Evolutionary conservation across 2,329 filamentous ascomycete species (phyloP), one percentile per base, ranked within the genome.

Genomic region (Cladosporium velox): DNA sequence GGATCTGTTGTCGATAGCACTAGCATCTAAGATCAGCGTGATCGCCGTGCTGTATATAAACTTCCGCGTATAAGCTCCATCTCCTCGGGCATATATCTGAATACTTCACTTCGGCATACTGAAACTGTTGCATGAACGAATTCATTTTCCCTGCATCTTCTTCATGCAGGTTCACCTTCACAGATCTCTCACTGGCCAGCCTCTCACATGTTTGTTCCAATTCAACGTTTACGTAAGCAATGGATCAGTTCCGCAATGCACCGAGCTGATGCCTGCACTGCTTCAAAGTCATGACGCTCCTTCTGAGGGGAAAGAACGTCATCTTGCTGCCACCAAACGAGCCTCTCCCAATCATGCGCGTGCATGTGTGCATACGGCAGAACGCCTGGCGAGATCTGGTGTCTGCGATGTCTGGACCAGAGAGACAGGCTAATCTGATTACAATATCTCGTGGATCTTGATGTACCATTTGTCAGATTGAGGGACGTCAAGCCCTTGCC

Each of bases 271-370:
- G 32, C 32, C 32, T 41, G 34, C n/a, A 24, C 34, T 58, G 34
- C n/a, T 8, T 12, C n/a, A 2, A 35, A 59, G 24, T 59, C 57
- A 47, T 59, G 57, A 59, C 57, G 57, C 57, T 12, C 5, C 24
- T 34, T 21, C 26, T 41, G 57, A 59, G 57, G 57, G 57, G 57
- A 59, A 59, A 12, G 38, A 59, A 59, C 57, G 57, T 59, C 57
- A 59, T 59, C 4, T 41, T 32, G 15, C 35, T 41, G n/a, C 32
- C 34, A 8, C 10, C 49, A 52, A 14, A 38, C 0, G 21, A 58
- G 12, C 34, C 34, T 24, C 24, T 52, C 34, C n/a, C 55, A 35
- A 38, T 34, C 55, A 58, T 28, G 32, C 24, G 28, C 49, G 18
- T 34, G 54, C 14, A 35, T n/a, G 7, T 58, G 32, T 58, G 55